Evolutionary conservation across 2,329 filamentous ascomycete species (phyloP).

Genomic region (Talaromyces sp.): DNA sequence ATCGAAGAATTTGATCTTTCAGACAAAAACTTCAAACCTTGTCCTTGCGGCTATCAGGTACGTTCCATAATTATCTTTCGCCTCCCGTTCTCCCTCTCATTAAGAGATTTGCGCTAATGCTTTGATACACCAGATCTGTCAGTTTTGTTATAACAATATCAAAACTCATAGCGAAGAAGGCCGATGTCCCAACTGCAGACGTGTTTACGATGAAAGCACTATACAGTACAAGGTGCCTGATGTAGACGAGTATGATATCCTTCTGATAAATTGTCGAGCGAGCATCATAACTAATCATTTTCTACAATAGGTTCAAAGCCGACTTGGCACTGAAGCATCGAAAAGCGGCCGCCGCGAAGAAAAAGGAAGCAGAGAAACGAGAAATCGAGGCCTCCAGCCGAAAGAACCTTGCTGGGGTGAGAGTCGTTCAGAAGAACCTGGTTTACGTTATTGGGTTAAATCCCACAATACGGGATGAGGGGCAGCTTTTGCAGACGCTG

Average conservation of each 20-base stretch:
- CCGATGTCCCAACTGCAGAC: conserved; percentile 91
- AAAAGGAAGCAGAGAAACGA: conserved; percentile 93
- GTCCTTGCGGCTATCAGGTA: conserved; percentile 97
- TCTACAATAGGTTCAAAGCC: conserved; percentile 45
- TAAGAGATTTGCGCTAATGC: neutral
- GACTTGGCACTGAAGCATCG: conserved; percentile 68
- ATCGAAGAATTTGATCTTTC: conserved; percentile 99
- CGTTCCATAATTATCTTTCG: conserved; percentile 24
- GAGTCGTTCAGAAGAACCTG: conserved; percentile 96
- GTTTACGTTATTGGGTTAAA: conserved; percentile 96
- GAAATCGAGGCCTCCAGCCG: conserved; percentile 94
- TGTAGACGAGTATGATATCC: conserved; percentile 74
- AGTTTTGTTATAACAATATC: conserved; percentile 99
- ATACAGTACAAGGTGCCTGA: conserved; percentile 97
- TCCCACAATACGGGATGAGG: conserved; percentile 87
- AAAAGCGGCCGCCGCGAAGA: conserved; percentile 83
- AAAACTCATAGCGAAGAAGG: conserved; percentile 93
- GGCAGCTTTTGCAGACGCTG: conserved; percentile 77
- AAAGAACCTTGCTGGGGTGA: conserved; percentile 91
- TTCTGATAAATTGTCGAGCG: neutral
- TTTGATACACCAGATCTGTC: conserved; percentile 74
- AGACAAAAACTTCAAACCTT: conserved; percentile 94
- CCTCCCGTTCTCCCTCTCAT: neutral
- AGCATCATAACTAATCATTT: neutral
- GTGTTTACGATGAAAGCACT: conserved; percentile 93